Evolutionary conservation across 768 basidiomycete genomes (phyloP).

Genomic region (Mycena maculata): DNA sequence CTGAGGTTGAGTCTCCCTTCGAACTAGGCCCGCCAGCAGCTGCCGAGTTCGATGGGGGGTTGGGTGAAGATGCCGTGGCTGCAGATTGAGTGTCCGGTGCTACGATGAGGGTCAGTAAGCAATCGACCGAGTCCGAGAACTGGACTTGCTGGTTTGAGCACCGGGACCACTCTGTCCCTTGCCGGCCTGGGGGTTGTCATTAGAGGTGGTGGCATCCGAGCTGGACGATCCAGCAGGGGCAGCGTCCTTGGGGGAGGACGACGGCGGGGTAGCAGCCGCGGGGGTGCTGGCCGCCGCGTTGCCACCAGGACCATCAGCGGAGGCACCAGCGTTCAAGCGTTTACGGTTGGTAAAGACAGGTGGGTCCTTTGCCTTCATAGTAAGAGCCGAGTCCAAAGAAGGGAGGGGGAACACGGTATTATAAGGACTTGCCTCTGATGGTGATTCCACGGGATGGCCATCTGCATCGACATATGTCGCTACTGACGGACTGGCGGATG

Average conservation of each 20-base stretch:
- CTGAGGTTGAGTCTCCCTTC: conserved; percentile 6
- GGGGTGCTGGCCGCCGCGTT: conserved; percentile 9
- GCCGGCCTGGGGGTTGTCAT: neutral
- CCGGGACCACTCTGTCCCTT: conserved; percentile 13
- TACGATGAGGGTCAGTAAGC: conserved; percentile 1
- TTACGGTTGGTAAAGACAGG: conserved; percentile 28
- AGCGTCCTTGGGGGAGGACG: conserved; percentile 19
- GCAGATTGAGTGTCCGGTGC: conserved; percentile 9
- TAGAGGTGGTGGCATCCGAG: neutral
- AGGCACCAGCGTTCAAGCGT: conserved; percentile 20
- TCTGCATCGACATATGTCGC: conserved; percentile 25
- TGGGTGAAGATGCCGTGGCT: conserved; percentile 1
- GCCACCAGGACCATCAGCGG: conserved; percentile 25
- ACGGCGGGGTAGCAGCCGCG: conserved; percentile 9
- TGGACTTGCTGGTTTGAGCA: neutral
- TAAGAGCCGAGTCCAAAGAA: conserved; percentile 15
- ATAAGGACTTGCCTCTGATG: conserved; percentile 28
- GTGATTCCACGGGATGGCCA: conserved; percentile 17
- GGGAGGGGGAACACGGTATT: neutral
- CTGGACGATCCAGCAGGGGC: conserved; percentile 1
- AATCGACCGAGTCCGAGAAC: neutral
- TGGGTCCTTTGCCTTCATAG: conserved; percentile 32
- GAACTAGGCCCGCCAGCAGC: conserved; percentile 32
- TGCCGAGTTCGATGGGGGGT: conserved; percentile 24
- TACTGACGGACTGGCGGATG: conserved; percentile 17